Evolutionary conservation across 129 eudicot genomes (phyloP).

Genomic region (Arctium lappa): DNA sequence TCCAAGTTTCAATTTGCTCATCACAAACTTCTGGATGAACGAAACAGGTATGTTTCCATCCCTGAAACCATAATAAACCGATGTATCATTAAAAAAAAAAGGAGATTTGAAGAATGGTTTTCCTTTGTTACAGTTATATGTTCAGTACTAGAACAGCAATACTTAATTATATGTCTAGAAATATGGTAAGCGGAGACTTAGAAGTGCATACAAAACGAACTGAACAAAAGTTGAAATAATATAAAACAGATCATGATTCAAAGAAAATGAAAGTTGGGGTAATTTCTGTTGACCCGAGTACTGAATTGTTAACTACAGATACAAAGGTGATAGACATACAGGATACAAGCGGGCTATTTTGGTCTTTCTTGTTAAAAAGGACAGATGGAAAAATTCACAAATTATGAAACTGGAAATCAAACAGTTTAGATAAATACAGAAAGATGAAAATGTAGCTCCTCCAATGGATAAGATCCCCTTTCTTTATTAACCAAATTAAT

Average conservation of each 20-base stretch:
- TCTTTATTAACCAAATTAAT: too few relatives aligned
- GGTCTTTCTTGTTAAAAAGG: neutral
- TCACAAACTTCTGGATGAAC: constrained; percentile 65
- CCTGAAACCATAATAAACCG: constrained; percentile 48
- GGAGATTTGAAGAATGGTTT: neutral
- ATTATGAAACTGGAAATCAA: neutral
- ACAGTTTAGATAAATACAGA: too few relatives aligned
- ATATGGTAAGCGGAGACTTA: too few relatives aligned
- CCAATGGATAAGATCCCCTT: too few relatives aligned
- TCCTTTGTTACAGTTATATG: neutral
- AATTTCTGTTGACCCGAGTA: neutral
- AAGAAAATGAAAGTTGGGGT: neutral
- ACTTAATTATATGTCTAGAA: too few relatives aligned
- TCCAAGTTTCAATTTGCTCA: constrained; percentile 66
- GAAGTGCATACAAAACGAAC: neutral
- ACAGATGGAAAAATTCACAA: neutral
- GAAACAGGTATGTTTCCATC: constrained; percentile 71
- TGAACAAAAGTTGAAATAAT: neutral
- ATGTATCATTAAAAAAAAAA: neutral
- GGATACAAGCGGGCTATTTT: neutral
- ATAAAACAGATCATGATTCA: neutral
- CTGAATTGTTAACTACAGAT: neutral
- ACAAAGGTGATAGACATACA: neutral
- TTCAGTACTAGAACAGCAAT: neutral
- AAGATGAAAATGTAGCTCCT: too few relatives aligned